Base-by-base conservation (phyloP, 2,329 filamentous ascomycete species). In the Verticillium tricorpus region DNA sequence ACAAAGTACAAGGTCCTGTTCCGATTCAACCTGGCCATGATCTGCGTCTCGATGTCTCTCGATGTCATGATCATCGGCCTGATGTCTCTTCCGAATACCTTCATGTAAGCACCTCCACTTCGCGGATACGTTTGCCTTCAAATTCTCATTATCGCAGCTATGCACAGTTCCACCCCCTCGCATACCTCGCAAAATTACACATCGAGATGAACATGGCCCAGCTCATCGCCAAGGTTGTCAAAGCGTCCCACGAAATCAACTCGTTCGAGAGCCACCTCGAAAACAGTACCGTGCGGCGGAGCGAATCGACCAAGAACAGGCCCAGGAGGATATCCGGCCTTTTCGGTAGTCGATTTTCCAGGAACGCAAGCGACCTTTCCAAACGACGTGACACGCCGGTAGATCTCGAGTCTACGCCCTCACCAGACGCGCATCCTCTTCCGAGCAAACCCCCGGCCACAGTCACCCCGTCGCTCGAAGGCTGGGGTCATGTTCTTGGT, bases 191-290 rank as follows among this genome's bases (percentile, higher is more conserved):
- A 55, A 84, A 84, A 60, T 74, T 84, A 50, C 79, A 84, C 66
- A 83, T 84, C 66, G 81, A 84, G 67, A 78, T 84, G 76, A 77
- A 77, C 7, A 83, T 84, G 80, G 80, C 82, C 61, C 78, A 79
- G 56, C 76, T 84, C 15, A 83, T 84, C 64, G 77, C 70, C 37
- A 77, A 76, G 62, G 71, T 79, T 19, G 72, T 50, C 19, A 50
- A 50, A n/a, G 45, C 45, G 9, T 50, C 45, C 19, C 45, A 50
- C 45, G n/a, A 50, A 25, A 22, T 50, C 45, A 50, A 50, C 19
- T 12, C 7, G 8, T 50, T 50, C 19, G 45, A 50, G n/a, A 50
- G 45, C 12, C 45, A 50, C 8, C 45, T 50, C 3, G 17, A 50
- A 2, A 19, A 22, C 19, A 50, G 45, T n/a, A 14, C 45, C 9